Evolutionary conservation across 2,329 filamentous ascomycete species (phyloP), one percentile per base, ranked within the genome.

Genomic region (Fusarium annulatum): DNA sequence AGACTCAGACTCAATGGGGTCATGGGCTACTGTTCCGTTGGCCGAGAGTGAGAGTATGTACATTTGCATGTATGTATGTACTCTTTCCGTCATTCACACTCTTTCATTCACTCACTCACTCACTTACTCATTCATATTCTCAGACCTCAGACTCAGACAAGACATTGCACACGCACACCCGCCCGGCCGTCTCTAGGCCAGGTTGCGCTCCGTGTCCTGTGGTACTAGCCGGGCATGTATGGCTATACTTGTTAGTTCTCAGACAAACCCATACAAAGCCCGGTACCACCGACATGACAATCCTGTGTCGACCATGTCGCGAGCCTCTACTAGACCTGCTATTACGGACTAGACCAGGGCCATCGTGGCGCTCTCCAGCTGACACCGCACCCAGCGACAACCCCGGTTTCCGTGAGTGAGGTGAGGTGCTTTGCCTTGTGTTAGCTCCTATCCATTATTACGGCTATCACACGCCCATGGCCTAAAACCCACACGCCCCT

Each of bases 361-460:
- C 64, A 64, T 74, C 69, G 76, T 78, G 76, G 76, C 76, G 76
- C 73, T 61, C 61, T 76, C 75, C 76, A 78, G 76, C 76, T 78
- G 76, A 78, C 76, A 77, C 73, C 66, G 59, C 67, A 71, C 69
- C 59, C 68, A 73, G 66, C 61, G 71, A 73, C 61, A 30, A 73
- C 70, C 71, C 71, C 46, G 57, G 71, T 64, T 73, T 71, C 48
- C 64, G 63, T 67, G 64, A 56, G 70, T 72, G 70, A 72, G 71
- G 64, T 67, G 63, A 66, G 64, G 70, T 73, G 70, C 70, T 72
- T 72, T 73, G 66, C 71, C 65, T 63, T 62, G 61, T 71, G 57
- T 53, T 67, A 63, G 70, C 41, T 71, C 41, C 64, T 51, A 60
- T 30, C 45, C 45, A 48, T 45, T 52, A 60, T 66, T 65, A 42